phyloP scores from a whole-genome alignment of 2,329 filamentous ascomycete genomes.

The Alternaria ethzedia region DNA sequence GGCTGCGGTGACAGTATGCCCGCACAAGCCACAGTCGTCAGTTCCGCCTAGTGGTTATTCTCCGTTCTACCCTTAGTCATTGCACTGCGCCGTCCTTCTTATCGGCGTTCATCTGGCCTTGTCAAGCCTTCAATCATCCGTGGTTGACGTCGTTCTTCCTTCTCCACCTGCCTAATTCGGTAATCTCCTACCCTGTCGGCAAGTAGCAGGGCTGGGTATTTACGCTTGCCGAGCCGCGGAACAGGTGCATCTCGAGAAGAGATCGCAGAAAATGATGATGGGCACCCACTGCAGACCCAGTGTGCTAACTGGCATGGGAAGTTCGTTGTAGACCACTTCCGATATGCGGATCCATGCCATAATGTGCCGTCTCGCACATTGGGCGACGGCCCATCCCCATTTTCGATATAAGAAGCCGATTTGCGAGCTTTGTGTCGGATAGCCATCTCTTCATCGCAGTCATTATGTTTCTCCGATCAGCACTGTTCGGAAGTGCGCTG shows the following conservation, averaged over 20 bases:
- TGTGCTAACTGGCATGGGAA: slow-evolving; percentile 37
- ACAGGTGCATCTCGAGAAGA: slow-evolving; percentile 10
- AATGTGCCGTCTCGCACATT: background rate
- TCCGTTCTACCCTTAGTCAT: background rate
- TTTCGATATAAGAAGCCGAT: slow-evolving; percentile 16
- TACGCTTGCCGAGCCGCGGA: slow-evolving; percentile 35
- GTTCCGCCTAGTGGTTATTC: background rate
- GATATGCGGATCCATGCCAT: slow-evolving; percentile 9
- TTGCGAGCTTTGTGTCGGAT: background rate
- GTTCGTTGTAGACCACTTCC: slow-evolving; percentile 22
- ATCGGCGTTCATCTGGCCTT: background rate
- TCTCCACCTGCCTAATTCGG: slow-evolving; percentile 36
- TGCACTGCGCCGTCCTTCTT: background rate
- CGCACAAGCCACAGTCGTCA: background rate
- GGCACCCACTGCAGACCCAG: slow-evolving; percentile 8
- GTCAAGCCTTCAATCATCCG: background rate
- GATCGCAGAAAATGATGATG: slow-evolving; percentile 13
- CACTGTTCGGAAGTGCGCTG: slow-evolving; percentile 18
- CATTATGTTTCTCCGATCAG: slow-evolving; percentile 28
- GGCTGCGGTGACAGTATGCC: background rate
- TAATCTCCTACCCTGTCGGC: slow-evolving; percentile 29
- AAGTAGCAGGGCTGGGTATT: slow-evolving; percentile 21
- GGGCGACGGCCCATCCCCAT: background rate
- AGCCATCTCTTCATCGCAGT: background rate
- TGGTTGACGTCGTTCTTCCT: slow-evolving; percentile 2